phyloP scores from a whole-genome alignment of 2,329 filamentous ascomycete genomes.

The Phoma sp. region DNA sequence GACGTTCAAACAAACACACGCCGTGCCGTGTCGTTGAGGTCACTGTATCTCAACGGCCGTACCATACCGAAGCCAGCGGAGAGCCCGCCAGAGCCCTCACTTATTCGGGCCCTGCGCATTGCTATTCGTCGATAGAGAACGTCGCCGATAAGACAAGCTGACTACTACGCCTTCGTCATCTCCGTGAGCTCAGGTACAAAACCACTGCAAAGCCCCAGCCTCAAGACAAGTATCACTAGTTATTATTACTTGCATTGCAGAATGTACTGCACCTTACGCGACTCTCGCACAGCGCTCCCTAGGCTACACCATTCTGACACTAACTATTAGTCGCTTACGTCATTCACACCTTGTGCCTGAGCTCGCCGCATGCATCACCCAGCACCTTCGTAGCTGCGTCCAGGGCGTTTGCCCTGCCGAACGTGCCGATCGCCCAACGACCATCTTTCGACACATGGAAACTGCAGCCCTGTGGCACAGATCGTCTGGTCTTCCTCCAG shows the following conservation, averaged over 20 bases:
- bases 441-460: conserved; percentile 4
- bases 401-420: neutral
- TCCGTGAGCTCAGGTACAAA: neutral
- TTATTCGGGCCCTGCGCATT: neutral
- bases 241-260: too few species aligned
- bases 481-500: neutral
- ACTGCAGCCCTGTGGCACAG: neutral
- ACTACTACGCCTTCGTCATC: conserved; percentile 10
- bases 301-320: too few species aligned
- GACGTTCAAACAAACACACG: conserved; percentile 2
- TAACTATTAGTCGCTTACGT: neutral
- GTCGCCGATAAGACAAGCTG: conserved; percentile 4
- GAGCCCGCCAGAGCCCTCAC: neutral
- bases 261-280: too few species aligned
- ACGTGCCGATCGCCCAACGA: neutral
- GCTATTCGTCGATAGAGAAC: conserved; percentile 6
- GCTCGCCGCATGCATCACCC: neutral
- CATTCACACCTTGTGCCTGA: neutral
- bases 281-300: too few species aligned
- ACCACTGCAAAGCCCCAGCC: neutral
- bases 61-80: conserved; percentile 10
- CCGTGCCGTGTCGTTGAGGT: conserved; percentile 1
- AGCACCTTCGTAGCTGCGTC: too few species aligned
- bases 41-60: neutral
- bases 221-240: neutral